A percentile compares a stretch with the other conserved stretches of the same genome.
Evolutionary conservation across 2,329 filamentous ascomycete species (phyloP).

Genomic region (Apiospora saccharicola): DNA sequence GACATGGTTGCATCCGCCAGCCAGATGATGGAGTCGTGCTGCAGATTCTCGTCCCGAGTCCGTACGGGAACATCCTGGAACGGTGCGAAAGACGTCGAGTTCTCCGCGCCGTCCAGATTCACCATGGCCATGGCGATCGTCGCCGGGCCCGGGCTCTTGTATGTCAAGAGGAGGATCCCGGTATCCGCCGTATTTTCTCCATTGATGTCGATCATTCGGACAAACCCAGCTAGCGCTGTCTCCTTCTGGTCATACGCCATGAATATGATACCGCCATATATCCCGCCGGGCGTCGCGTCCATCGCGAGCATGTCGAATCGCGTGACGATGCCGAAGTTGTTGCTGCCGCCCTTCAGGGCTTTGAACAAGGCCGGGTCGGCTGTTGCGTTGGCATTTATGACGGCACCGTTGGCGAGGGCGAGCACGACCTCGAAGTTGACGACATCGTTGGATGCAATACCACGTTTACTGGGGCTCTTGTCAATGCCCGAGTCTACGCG

Average conservation of each 20-base stretch:
- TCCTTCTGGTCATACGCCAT: background rate
- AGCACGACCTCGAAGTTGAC: constrained; percentile 18
- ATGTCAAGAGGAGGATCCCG: background rate
- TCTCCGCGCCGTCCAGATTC: background rate
- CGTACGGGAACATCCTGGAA: background rate
- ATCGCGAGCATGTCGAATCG: background rate
- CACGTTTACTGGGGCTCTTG: background rate
- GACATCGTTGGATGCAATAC: background rate
- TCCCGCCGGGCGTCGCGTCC: background rate
- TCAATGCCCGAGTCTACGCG: background rate
- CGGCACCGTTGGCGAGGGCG: background rate
- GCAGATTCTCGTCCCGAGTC: background rate
- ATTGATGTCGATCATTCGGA: background rate
- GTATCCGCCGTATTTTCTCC: background rate
- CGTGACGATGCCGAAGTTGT: constrained; percentile 18
- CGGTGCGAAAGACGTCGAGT: background rate
- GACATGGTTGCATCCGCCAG: background rate
- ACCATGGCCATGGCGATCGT: background rate
- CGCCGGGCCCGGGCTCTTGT: background rate
- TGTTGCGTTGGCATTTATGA: constrained; percentile 13
- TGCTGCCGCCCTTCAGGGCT: constrained; percentile 9
- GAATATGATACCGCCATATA: background rate
- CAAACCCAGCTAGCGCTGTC: background rate
- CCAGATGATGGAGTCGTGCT: background rate
- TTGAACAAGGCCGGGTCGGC: background rate